Conservation (phyloP, 192 early-diverging fungal genomes). For the Coemansia sp. region DNA sequence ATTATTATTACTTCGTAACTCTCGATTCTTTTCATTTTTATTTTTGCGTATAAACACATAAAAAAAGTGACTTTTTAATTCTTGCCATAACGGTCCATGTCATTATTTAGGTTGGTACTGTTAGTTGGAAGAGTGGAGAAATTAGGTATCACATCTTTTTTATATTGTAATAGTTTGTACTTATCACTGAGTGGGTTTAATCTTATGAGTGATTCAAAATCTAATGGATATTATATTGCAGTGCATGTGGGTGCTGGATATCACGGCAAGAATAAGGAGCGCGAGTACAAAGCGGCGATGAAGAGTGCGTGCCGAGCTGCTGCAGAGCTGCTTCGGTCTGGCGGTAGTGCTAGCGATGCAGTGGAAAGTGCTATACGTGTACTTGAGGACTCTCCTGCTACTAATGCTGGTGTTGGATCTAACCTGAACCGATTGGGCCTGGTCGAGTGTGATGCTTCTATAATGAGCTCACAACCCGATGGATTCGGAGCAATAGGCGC, state of each 20-base stretch:
- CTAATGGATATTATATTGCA: conserved; percentile 25
- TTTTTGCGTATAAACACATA: background rate
- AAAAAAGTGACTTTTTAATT: background rate
- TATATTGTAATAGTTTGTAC: background rate
- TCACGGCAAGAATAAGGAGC: conserved; percentile 25
- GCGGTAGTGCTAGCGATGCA: conserved; percentile 22
- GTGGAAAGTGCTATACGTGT: conserved; percentile 31
- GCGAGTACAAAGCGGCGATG: conserved; percentile 32
- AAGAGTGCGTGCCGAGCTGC: conserved; percentile 33
- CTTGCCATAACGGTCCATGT: background rate
- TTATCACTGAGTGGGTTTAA: too few species aligned
- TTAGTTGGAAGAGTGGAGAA: background rate
- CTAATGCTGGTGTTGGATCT: conserved; percentile 74
- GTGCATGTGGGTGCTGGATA: conserved; percentile 51
- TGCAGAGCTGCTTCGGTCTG: conserved; percentile 18
- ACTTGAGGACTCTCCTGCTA: conserved; percentile 58
- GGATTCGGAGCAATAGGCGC: conserved; percentile 82
- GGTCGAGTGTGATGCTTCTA: conserved; percentile 87
- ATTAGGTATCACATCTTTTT: too few species aligned
- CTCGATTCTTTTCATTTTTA: conserved; percentile 1
- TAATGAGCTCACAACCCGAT: conserved; percentile 71
- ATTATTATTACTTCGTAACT: background rate
- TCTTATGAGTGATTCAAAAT: background rate
- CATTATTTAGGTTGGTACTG: background rate
- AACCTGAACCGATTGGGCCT: conserved; percentile 75